Evolutionary conservation across 192 early-diverging fungal species (phyloP).

Genomic region (Rhizoclosmatium sp.): DNA sequence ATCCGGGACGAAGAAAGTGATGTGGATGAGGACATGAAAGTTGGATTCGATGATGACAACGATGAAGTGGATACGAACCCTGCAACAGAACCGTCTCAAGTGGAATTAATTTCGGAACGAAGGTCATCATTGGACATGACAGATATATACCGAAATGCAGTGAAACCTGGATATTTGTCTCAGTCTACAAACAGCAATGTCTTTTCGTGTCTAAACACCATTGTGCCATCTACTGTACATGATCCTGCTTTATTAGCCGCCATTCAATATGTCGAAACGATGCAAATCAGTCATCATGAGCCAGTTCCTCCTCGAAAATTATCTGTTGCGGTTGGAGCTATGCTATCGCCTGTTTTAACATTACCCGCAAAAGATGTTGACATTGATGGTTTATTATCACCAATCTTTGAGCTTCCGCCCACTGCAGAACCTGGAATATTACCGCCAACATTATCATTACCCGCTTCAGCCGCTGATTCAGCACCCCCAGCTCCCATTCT

Average conservation of each 20-base stretch:
- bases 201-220: neutral
- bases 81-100: neutral
- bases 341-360: slow-evolving; percentile 25
- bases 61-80: neutral
- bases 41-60: slow-evolving; percentile 3
- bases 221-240: neutral
- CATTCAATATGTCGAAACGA: slow-evolving; percentile 21
- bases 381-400: slow-evolving; percentile 6
- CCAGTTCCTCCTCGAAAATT: neutral
- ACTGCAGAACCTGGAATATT: neutral
- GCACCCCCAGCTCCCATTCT: neutral
- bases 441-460: neutral
- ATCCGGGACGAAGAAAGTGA: neutral
- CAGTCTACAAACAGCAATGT: no score
- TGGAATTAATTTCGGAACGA: neutral
- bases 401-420: neutral
- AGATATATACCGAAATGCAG: slow-evolving; percentile 10
- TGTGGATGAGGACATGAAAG: neutral
- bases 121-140: neutral
- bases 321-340: neutral
- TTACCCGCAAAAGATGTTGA: slow-evolving; percentile 1
- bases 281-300: neutral
- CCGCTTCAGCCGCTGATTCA: neutral
- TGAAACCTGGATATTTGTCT: neutral
- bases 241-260: slow-evolving; percentile 25